These are phyloP conservation scores for Apiospora aurea DNA, from an alignment of 2,329 filamentous ascomycete species.

Conservation along the genomic window DNA sequence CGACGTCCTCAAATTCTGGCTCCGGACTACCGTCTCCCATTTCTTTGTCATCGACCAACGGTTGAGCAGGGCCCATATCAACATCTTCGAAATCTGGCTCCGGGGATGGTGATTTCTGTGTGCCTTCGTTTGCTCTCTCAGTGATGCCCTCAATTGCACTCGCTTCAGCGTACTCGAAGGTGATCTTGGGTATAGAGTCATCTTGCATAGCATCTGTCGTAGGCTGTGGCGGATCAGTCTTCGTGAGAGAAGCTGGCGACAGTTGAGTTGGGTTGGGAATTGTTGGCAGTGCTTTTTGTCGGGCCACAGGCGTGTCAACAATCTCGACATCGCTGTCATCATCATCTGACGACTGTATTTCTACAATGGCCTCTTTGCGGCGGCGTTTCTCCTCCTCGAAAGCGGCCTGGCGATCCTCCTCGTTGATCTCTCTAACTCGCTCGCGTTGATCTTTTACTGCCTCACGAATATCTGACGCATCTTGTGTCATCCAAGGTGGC, in stretches of 20 bases:
- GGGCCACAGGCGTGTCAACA: conserved; percentile 56
- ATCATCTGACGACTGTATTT: conserved; percentile 68
- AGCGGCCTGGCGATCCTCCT: conserved; percentile 65
- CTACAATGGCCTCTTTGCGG: conserved; percentile 60
- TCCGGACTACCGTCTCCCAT: conserved; percentile 39
- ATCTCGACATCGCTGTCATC: conserved; percentile 66
- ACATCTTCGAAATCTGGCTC: conserved; percentile 44
- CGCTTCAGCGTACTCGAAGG: background rate
- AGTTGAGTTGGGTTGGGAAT: conserved; percentile 21
- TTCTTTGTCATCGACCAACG: conserved; percentile 24
- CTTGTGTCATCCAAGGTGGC: conserved; percentile 75
- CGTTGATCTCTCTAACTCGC: conserved; percentile 66
- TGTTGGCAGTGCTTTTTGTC: conserved; percentile 28
- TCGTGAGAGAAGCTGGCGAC: conserved; percentile 35
- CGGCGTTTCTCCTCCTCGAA: conserved; percentile 59
- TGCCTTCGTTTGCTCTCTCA: background rate
- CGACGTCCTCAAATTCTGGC: conserved; percentile 47
- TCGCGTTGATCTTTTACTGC: conserved; percentile 65
- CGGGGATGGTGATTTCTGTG: conserved; percentile 29
- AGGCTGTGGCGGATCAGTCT: conserved; percentile 32
- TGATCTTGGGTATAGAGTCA: conserved; percentile 2
- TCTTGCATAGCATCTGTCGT: conserved; percentile 20
- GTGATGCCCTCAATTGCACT: conserved; percentile 24
- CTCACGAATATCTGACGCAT: conserved; percentile 71
- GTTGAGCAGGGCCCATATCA: background rate